Conservation (phyloP, 2,329 filamentous ascomycete genomes). For the Beauveria medogensis region DNA sequence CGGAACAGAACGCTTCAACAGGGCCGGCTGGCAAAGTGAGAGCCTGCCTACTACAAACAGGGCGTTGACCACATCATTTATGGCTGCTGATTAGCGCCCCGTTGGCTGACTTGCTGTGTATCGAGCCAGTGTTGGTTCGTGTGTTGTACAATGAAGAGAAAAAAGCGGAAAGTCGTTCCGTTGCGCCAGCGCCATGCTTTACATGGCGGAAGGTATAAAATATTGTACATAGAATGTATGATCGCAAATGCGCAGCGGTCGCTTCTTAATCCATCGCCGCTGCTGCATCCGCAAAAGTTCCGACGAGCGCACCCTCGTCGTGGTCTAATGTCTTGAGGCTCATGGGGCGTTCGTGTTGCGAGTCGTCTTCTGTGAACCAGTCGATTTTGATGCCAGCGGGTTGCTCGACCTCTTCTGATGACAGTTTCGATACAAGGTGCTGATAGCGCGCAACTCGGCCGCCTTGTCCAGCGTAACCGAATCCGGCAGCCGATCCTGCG, state of each 20-base stretch:
- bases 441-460: constrained; percentile 51
- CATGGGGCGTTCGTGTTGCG: constrained; percentile 29
- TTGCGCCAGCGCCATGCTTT: not conserved
- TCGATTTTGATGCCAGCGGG: constrained; percentile 42
- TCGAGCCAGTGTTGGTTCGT: not conserved
- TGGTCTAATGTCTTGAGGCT: constrained; percentile 27
- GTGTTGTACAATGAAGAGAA: constrained; percentile 2
- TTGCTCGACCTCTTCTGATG: constrained; percentile 33
- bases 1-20: not conserved
- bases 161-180: not conserved
- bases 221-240: constrained; percentile 6
- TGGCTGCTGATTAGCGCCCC: not conserved
- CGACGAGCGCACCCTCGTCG: constrained; percentile 40
- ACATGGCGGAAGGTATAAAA: constrained; percentile 5
- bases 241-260: not conserved
- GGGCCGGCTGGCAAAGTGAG: not conserved
- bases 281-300: constrained; percentile 53
- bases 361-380: constrained; percentile 46
- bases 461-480: constrained; percentile 46
- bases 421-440: constrained; percentile 52
- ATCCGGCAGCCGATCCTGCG: constrained; percentile 29
- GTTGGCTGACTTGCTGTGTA: not conserved
- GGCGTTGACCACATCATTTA: not conserved
- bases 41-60: not conserved
- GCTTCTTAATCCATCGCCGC: constrained; percentile 36